phyloP scores from a whole-genome alignment of 139 green algal genomes.

The Chlamydomonas eustigma region DNA sequence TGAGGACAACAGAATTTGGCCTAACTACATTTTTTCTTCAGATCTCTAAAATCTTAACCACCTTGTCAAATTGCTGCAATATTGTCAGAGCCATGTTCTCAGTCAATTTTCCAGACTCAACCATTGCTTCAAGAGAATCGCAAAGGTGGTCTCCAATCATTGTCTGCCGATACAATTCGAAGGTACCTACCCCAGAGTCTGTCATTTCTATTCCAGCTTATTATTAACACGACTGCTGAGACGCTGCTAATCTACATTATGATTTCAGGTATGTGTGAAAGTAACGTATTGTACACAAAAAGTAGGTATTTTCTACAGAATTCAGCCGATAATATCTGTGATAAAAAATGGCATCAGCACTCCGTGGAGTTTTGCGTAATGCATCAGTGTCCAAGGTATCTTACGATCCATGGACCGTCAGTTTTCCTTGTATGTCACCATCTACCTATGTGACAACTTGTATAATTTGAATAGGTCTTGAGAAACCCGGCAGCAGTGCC shows the following conservation, averaged over 20 bases:
- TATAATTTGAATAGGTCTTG: too few species aligned
- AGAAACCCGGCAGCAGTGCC: neutral
- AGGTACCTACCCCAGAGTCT: neutral
- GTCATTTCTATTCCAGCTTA: too few species aligned
- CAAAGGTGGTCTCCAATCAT: conserved; percentile 20
- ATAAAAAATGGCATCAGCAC: neutral
- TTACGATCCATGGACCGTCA: too few species aligned
- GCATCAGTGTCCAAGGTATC: neutral
- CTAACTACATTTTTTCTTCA: neutral
- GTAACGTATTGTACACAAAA: too few species aligned
- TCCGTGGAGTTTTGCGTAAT: conserved; percentile 3
- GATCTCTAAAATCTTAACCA: conserved; percentile 10
- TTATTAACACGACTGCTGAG: too few species aligned
- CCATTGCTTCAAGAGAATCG: conserved; percentile 33
- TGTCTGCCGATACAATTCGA: conserved; percentile 21
- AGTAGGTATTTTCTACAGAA: too few species aligned
- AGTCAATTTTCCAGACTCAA: conserved; percentile 35
- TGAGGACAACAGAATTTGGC: too few species aligned
- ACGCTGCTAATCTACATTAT: too few species aligned
- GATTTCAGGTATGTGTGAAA: too few species aligned
- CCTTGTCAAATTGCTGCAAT: conserved; percentile 43
- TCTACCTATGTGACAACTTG: too few species aligned
- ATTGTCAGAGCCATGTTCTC: conserved; percentile 37
- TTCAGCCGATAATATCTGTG: too few species aligned
- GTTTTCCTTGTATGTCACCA: too few species aligned